Percentiles rank a stretch among this genome's conserved stretches.
These are phyloP conservation scores for Nakaseomyces bracarensis DNA, from an alignment of 1,139 yeast genomes.

Conservation along the genomic window DNA sequence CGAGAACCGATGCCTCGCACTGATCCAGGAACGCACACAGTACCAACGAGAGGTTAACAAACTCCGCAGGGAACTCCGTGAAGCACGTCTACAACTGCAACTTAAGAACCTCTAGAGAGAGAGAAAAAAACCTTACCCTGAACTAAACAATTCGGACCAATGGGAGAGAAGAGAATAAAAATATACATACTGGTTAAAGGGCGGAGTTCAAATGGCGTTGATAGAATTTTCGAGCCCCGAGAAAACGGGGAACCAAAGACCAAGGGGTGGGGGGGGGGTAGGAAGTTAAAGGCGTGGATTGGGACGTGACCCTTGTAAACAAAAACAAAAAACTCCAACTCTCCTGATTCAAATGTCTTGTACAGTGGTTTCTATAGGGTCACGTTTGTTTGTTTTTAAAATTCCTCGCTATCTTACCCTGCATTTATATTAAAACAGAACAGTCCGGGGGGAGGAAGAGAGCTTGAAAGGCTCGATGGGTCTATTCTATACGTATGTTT, in stretches of 20 bases:
- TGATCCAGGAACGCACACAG: conserved; percentile 3
- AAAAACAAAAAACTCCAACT: background rate
- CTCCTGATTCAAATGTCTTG: background rate
- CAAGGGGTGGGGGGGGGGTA: background rate
- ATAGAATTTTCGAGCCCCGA: background rate
- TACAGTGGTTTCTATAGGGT: background rate
- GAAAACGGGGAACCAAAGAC: background rate
- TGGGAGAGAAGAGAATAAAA: background rate
- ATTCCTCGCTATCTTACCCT: too few relatives aligned
- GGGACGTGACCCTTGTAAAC: background rate
- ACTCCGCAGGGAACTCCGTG: conserved; percentile 5
- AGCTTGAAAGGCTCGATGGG: too few relatives aligned
- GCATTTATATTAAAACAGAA: too few relatives aligned
- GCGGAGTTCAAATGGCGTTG: conserved; percentile 1
- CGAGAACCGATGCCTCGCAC: conserved; percentile 1
- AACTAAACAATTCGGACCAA: background rate
- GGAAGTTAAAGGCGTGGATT: background rate
- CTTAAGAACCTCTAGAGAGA: background rate
- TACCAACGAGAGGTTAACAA: background rate
- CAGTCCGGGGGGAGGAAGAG: too few relatives aligned
- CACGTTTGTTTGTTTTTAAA: background rate
- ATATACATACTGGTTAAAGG: background rate
- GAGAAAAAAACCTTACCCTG: background rate
- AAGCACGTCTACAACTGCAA: conserved; percentile 2
- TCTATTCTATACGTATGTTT: too few relatives aligned